Percentiles rank a stretch among this genome's conserved stretches.
Evolutionary conservation across 2,329 filamentous ascomycete genomes (phyloP).

Genomic region (Colletotrichum viniferum): DNA sequence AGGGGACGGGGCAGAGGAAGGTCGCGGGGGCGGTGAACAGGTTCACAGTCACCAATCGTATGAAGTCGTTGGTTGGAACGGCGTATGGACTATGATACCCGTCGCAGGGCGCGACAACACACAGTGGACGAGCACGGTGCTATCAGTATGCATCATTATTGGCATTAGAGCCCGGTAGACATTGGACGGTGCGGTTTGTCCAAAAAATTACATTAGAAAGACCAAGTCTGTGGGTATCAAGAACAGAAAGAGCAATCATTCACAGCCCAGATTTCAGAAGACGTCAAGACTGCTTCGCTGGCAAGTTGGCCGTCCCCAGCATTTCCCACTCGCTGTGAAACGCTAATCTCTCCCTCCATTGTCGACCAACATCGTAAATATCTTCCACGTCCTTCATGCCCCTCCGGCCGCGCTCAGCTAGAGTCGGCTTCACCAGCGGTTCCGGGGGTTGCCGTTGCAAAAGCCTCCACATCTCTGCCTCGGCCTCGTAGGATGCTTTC

Average conservation of each 20-base stretch:
- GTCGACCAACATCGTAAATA: conserved; percentile 36
- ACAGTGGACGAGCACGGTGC: background rate
- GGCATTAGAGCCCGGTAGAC: background rate
- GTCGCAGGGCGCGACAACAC: conserved; percentile 2
- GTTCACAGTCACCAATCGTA: background rate
- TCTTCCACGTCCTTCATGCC: conserved; percentile 37
- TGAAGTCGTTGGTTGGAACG: background rate
- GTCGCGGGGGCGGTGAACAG: conserved; percentile 1
- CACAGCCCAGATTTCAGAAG: background rate
- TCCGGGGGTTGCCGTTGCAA: conserved; percentile 42
- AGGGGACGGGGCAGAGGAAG: conserved; percentile 29
- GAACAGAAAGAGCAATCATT: background rate
- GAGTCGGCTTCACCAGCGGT: conserved; percentile 33
- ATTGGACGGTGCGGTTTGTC: background rate
- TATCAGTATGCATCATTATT: background rate
- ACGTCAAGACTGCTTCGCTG: background rate
- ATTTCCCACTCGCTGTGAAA: conserved; percentile 50
- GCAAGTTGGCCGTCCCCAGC: background rate
- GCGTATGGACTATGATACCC: conserved; percentile 9
- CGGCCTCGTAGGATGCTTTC: conserved; percentile 43
- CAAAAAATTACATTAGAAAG: background rate
- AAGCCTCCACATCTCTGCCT: conserved; percentile 50
- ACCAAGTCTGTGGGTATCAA: conserved; percentile 17
- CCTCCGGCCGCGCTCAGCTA: conserved; percentile 30
- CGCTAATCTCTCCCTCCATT: conserved; percentile 43